These are phyloP conservation scores for Exophiala calicioides DNA, from an alignment of 2,329 filamentous ascomycete genomes.

Conservation along the genomic window DNA sequence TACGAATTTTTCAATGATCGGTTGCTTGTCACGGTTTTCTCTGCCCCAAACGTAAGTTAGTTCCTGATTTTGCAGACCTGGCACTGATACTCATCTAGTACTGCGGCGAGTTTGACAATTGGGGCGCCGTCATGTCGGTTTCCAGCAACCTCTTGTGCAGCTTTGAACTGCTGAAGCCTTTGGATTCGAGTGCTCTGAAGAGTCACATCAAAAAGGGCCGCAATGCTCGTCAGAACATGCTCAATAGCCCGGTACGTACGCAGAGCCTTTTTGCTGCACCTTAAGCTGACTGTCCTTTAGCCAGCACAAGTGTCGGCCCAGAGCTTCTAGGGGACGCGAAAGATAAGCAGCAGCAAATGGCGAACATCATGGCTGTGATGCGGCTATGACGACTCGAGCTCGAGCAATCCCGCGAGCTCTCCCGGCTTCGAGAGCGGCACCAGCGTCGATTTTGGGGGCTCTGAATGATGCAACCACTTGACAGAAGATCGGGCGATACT, in stretches of 20 bases:
- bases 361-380: conserved; percentile 2
- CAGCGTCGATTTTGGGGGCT: too few species aligned
- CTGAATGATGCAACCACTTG: too few species aligned
- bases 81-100: conserved; percentile 67
- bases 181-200: conserved; percentile 94
- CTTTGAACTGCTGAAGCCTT: conserved; percentile 92
- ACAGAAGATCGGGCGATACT: too few species aligned
- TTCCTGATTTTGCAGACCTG: too few species aligned
- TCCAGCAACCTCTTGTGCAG: conserved; percentile 91
- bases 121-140: conserved; percentile 98
- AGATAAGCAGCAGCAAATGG: not conserved
- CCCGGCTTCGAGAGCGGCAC: too few species aligned
- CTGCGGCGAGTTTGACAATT: conserved; percentile 98
- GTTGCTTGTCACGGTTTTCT: conserved; percentile 94
- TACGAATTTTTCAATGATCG: conserved; percentile 99
- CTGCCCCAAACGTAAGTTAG: conserved; percentile 83
- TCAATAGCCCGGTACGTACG: conserved; percentile 86
- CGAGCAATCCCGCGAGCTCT: too few species aligned
- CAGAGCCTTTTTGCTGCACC: not conserved
- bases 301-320: conserved; percentile 48
- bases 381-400: not conserved
- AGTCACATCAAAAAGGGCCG: conserved; percentile 98
- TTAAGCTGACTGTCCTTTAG: conserved; percentile 31
- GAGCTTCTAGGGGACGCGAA: conserved; percentile 39
- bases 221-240: conserved; percentile 89